Evolutionary conservation across 2,329 filamentous ascomycete genomes (phyloP), one percentile per base, ranked within the genome.

Genomic region (Raffaelea arxii): DNA sequence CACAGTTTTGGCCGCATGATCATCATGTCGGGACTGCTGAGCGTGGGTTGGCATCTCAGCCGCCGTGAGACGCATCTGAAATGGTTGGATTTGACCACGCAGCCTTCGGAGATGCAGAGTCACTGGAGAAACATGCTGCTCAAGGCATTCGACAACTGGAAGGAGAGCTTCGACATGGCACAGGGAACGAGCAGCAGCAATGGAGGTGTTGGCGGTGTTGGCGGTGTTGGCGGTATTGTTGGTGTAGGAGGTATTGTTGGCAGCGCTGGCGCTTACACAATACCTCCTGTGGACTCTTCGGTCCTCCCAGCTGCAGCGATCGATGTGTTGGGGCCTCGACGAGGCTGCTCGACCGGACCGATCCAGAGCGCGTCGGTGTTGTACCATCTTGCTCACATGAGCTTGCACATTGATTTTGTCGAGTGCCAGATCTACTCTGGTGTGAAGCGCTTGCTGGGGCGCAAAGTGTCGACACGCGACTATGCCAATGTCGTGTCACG

Each of bases 391-490:
- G 87, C 88, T 0, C 88, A 94, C 56, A 89, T 96, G 75, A 86
- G 84, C 32, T 82, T 92, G 58, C 86, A 94, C 59, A 84, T 90
- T 36, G 86, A 94, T 57, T 86, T 95, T 37, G 80, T 92, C 22
- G 88, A 94, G 61, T 90, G 86, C 57, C 88, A 94, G 62, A 87
- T 94, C 39, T 94, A 88, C 59, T 86, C 87, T 1, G 85, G 87
- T 2, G 85, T 86, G 0, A 82, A 79, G 48, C 77, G 86, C 18
- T 68, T 94, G 1, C 75, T 94, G 2, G 87, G 88, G 9, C 50
- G 53, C 27, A 82, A 82, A 18, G 86, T 94, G 37, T 88, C 85
- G 1, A 74, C 78, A 1, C 74, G 82, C 44, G 89, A 94, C 64
- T 82, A 88, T 54, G 72, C 71, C 40, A 82, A 82, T 25, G 85